Base-by-base conservation (phyloP, 169 alveolate genomes). In the Cryptosporidium canis region DNA sequence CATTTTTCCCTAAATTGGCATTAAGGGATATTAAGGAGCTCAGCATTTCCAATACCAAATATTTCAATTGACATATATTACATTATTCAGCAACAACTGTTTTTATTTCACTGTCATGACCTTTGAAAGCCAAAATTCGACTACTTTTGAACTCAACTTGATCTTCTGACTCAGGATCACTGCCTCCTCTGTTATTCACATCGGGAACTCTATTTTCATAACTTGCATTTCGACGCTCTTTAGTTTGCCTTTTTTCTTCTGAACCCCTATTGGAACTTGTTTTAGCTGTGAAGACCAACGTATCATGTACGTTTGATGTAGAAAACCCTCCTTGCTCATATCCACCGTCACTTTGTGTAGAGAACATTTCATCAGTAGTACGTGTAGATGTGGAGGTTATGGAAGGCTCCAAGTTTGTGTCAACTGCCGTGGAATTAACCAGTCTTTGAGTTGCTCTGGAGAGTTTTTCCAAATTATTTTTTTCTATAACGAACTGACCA, bases 401-500 rank as follows among this genome's bases (percentile, higher is more conserved):
- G 8, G 44, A 53, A n/a, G 48, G n/a, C 47, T 70, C 67, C 4
- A 31, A 14, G 35, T 33, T 45, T 18, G 87, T 77, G 18, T 77
- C 47, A 58, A 77, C 16, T n/a, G 58, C 47, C 12, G 87, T 77
- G 11, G 70, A 55, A 41, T 77, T 77, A n/a, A 77, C 77, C 5
- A 77, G 39, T 43, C 72, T 77, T 43, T 77, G 87, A 37, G 87
- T 31, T 43, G 77, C 70, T 41, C 61, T 77, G 6, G 87, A 77
- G 12, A 77, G 35, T 29, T 45, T 77, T 21, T 58, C 72, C n/a
- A 77, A 12, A 41, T 77, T 18, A 58, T 45, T 27, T 27, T 58
- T 77, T 27, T 55, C 72, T 37, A 77, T 77, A 12, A 77, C 87
- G 58, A 58, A 77, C 24, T 77, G 87, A n/a, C 87, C 87, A 58